Conservation (phyloP, 371 early-diverging fungal species). For the Basidiobolus meristosporus region DNA sequence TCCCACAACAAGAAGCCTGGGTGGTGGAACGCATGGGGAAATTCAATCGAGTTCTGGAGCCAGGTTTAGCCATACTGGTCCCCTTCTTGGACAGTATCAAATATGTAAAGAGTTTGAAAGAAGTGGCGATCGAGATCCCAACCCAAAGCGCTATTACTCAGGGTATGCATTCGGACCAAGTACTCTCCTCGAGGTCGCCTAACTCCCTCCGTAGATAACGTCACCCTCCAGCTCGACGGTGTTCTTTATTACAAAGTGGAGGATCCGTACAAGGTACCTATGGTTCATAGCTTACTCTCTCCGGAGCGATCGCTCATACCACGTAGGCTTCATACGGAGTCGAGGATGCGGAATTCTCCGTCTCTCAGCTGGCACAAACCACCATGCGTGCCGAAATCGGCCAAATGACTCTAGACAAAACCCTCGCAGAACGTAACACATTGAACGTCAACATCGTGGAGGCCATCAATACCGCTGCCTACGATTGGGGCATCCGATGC, state of each 20-base stretch:
- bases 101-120: slow-evolving; percentile 89
- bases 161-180: slow-evolving; percentile 15
- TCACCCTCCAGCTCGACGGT: slow-evolving; percentile 88
- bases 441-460: slow-evolving; percentile 86
- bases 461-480: slow-evolving; percentile 85
- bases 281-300: neutral
- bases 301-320: neutral
- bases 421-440: slow-evolving; percentile 82
- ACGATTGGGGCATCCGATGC: slow-evolving; percentile 91
- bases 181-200: neutral
- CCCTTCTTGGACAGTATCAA: slow-evolving; percentile 78
- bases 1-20: slow-evolving; percentile 96
- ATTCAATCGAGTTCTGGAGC: slow-evolving; percentile 73
- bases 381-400: slow-evolving; percentile 98
- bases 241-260: slow-evolving; percentile 86
- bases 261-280: slow-evolving; percentile 82
- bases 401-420: slow-evolving; percentile 90
- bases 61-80: slow-evolving; percentile 74
- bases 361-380: slow-evolving; percentile 92
- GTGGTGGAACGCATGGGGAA: slow-evolving; percentile 75
- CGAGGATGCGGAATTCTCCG: slow-evolving; percentile 85
- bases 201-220: slow-evolving; percentile 53
- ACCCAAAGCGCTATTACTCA: slow-evolving; percentile 87
- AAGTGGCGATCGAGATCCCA: slow-evolving; percentile 86
- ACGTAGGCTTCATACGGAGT: slow-evolving; percentile 87